phyloP scores from a whole-genome alignment of 345 rosid species.

The Gossypium turneri region DNA sequence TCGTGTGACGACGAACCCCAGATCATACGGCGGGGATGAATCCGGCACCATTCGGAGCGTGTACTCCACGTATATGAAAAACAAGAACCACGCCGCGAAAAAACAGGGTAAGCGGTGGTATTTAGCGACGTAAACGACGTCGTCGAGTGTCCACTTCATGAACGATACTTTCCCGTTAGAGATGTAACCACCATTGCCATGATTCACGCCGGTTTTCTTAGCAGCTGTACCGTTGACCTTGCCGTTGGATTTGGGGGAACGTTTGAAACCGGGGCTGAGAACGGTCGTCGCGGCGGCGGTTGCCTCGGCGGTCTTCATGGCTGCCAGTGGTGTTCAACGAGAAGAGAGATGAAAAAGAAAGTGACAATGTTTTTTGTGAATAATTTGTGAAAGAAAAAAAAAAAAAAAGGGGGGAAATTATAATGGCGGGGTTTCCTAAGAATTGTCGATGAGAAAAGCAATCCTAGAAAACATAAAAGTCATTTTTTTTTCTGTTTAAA shows the following conservation, averaged over 20 bases:
- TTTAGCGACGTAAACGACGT: constrained; percentile 49
- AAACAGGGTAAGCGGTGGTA: constrained; percentile 66
- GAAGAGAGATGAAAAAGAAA: neutral
- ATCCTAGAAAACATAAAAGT: no score
- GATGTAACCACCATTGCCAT: constrained; percentile 11
- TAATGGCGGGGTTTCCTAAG: neutral
- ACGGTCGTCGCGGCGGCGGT: constrained; percentile 15
- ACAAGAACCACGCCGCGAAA: constrained; percentile 57
- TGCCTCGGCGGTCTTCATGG: constrained; percentile 14
- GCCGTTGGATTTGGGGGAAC: neutral
- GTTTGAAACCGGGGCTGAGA: constrained; percentile 18
- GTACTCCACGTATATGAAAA: constrained; percentile 93
- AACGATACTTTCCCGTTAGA: constrained; percentile 37
- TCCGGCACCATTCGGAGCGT: constrained; percentile 84
- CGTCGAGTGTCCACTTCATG: constrained; percentile 54
- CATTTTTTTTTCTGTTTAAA: no score
- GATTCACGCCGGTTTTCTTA: neutral
- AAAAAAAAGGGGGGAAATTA: no score
- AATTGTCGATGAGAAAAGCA: neutral
- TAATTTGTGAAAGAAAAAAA: neutral
- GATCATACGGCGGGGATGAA: constrained; percentile 67
- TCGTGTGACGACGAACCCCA: constrained; percentile 75
- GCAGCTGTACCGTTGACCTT: neutral
- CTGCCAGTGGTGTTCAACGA: neutral
- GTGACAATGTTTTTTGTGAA: neutral